Conservation (phyloP, 2,329 filamentous ascomycete genomes). For the Biscogniauxia marginata region DNA sequence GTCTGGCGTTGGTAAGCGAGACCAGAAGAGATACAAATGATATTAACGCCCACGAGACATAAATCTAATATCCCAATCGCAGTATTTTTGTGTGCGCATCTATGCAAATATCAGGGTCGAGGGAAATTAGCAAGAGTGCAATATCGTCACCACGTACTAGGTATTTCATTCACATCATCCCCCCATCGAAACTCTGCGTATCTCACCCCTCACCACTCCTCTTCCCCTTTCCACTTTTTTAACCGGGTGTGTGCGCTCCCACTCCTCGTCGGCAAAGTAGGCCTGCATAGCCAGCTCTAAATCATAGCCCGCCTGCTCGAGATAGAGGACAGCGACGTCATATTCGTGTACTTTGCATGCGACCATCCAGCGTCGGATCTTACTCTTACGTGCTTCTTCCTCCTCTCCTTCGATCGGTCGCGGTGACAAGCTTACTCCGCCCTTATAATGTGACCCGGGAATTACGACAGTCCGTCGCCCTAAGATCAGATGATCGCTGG, state of each 20-base stretch:
- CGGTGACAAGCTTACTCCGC: slow-evolving; percentile 66
- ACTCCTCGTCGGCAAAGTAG: slow-evolving; percentile 70
- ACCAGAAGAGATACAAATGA: neutral
- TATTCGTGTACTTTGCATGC: slow-evolving; percentile 75
- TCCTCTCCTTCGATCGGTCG: slow-evolving; percentile 71
- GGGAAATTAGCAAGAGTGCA: too few species aligned
- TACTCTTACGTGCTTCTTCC: slow-evolving; percentile 67
- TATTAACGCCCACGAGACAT: neutral
- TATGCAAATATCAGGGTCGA: neutral
- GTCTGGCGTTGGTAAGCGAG: slow-evolving; percentile 3
- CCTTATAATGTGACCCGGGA: slow-evolving; percentile 67
- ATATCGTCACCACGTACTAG: neutral
- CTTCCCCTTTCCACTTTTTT: slow-evolving; percentile 35
- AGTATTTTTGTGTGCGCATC: neutral
- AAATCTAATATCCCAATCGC: neutral
- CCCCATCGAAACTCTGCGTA: slow-evolving; percentile 5
- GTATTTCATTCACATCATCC: neutral
- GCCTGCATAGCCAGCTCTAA: slow-evolving; percentile 61
- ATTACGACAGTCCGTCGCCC: slow-evolving; percentile 70
- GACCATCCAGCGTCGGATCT: slow-evolving; percentile 76
- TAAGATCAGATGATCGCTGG: slow-evolving; percentile 67
- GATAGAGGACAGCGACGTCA: slow-evolving; percentile 72
- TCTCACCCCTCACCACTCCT: slow-evolving; percentile 27
- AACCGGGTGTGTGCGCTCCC: slow-evolving; percentile 69
- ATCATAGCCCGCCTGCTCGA: slow-evolving; percentile 68